A percentile compares a stretch with the other conserved stretches of the same genome.
These are phyloP conservation scores for Microdochium trichocladiopsis DNA, from an alignment of 2,329 filamentous ascomycete genomes.

Conservation along the genomic window DNA sequence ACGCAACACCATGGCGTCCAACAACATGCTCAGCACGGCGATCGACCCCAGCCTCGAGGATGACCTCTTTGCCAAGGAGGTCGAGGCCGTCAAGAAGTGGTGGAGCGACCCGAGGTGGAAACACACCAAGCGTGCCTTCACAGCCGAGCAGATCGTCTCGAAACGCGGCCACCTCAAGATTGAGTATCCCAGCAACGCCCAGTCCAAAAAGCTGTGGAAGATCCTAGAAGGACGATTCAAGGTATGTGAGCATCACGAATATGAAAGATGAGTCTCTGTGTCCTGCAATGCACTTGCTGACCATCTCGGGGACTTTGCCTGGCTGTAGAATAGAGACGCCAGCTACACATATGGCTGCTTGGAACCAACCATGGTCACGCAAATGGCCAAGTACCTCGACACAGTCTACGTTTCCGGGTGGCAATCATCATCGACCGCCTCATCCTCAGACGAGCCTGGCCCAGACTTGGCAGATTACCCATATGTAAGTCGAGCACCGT, in stretches of 20 bases:
- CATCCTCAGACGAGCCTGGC: slow-evolving; percentile 88
- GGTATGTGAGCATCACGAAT: no score
- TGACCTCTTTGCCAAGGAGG: slow-evolving; percentile 70
- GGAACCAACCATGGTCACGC: slow-evolving; percentile 96
- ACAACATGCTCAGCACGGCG: slow-evolving; percentile 54
- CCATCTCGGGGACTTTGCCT: not conserved
- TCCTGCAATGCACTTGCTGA: not conserved
- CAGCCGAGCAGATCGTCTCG: slow-evolving; percentile 91
- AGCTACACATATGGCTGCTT: slow-evolving; percentile 96
- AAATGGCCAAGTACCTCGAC: slow-evolving; percentile 98
- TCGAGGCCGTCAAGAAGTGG: slow-evolving; percentile 86
- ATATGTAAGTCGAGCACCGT: slow-evolving; percentile 49
- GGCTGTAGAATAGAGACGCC: slow-evolving; percentile 64
- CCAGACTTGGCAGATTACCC: slow-evolving; percentile 98
- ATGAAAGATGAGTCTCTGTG: no score
- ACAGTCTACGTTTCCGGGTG: slow-evolving; percentile 98
- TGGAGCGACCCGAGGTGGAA: slow-evolving; percentile 91
- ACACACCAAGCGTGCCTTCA: slow-evolving; percentile 86
- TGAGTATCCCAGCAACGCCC: slow-evolving; percentile 81
- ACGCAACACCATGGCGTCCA: slow-evolving; percentile 44
- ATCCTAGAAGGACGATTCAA: slow-evolving; percentile 83
- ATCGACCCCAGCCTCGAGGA: slow-evolving; percentile 52
- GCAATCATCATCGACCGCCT: slow-evolving; percentile 97
- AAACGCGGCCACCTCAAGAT: slow-evolving; percentile 91
- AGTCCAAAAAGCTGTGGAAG: slow-evolving; percentile 91